Evolutionary conservation across 768 basidiomycete species (phyloP).

Genomic region (Leucocoprinus birnbaumii): DNA sequence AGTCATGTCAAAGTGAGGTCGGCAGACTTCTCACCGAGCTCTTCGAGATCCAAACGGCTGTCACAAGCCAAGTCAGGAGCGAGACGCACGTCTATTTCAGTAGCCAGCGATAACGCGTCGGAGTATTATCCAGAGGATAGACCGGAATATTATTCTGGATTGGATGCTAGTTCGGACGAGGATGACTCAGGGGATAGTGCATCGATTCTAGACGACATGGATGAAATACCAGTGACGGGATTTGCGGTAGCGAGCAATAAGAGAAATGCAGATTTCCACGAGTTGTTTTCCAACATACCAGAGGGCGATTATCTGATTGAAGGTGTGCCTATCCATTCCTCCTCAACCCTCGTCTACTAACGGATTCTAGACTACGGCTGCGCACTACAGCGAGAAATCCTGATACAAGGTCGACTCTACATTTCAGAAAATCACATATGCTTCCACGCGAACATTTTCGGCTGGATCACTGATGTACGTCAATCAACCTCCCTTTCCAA

Average conservation of each 20-base stretch:
- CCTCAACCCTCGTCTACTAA: constrained; percentile 4
- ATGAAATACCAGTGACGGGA: constrained; percentile 89
- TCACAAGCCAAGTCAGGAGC: constrained; percentile 5
- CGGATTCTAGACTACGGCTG: constrained; percentile 85
- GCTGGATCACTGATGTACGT: constrained; percentile 96
- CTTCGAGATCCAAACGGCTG: constrained; percentile 21
- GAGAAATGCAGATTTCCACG: constrained; percentile 94
- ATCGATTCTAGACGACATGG: constrained; percentile 48
- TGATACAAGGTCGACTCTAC: constrained; percentile 94
- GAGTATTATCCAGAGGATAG: constrained; percentile 28
- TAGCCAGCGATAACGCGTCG: constrained; percentile 27
- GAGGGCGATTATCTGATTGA: constrained; percentile 98
- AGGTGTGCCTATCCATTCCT: constrained; percentile 48
- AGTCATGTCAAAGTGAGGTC: constrained; percentile 9
- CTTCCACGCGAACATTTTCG: constrained; percentile 99
- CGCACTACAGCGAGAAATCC: constrained; percentile 92
- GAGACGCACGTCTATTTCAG: constrained; percentile 20
- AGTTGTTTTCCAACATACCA: constrained; percentile 83
- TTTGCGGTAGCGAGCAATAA: constrained; percentile 97
- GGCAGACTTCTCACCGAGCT: constrained; percentile 29
- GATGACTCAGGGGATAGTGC: constrained; percentile 25
- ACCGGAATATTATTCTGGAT: constrained; percentile 36
- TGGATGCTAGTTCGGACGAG: constrained; percentile 31
- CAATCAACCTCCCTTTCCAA: background rate
- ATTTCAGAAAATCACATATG: constrained; percentile 99